Base-by-base conservation (phyloP, 768 basidiomycete genomes). In the Fomitopsis serialis region DNA sequence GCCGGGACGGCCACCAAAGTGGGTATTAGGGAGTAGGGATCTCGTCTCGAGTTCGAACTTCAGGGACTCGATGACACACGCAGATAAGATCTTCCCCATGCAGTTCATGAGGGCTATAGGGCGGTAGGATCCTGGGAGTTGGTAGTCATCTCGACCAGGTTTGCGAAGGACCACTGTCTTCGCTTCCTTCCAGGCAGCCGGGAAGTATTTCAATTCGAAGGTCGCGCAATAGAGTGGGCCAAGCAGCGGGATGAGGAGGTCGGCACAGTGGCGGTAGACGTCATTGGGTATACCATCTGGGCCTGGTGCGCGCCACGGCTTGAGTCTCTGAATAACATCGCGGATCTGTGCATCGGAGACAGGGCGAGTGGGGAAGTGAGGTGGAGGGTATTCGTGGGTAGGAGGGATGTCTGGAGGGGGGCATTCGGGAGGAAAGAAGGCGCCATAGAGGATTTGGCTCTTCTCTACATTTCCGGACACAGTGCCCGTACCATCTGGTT, bases 21-120 rank as follows among this genome's bases (percentile, higher is more conserved):
- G 66, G 8, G 52, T 55, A 8, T 29, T 1, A 15, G 59, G 42
- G 4, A 66, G 54, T 2, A 65, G 42, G 2, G 47, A 3, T 22
- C 37, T 37, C 11, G 23, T 21, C 34, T 60, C 57, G n/a, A 47
- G 35, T n/a, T 54, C 23, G 21, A 43, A 44, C 0, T 43, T 50
- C 2, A 59, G 27, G 13, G 37, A 50, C 19, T 55, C 58, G 25
- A 55, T 50, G 7, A 63, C 53, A 42, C 62, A 60, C n/a, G 58
- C 44, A 13, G 61, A 62, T 2, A 63, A 45, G 9, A 67, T 52
- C 48, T 66, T 56, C 1, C 42, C 62, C 22, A 65, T 49, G 36
- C 45, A 55, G 34, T 69, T 52, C 2, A 74, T 59, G 0, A 77
- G 68, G 0, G 66, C 68, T 2, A 78, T 74, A 0, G 74, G 77